Conservation (phyloP, 148 eudicot species). For the Vaccinium darrowii region DNA sequence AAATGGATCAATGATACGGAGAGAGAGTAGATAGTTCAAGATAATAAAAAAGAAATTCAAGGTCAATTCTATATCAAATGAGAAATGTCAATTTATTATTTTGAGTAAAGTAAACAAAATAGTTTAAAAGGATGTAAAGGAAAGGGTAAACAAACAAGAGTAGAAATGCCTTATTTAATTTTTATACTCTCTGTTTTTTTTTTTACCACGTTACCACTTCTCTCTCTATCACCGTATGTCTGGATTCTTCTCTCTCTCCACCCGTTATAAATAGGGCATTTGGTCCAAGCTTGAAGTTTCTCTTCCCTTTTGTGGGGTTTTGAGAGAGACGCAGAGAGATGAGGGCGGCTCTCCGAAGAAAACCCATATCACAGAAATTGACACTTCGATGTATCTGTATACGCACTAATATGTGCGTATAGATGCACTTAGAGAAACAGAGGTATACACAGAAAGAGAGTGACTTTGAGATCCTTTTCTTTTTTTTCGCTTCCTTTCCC, state of each 20-base stretch:
- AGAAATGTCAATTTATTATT: no score
- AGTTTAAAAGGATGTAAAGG: no score
- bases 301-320: constrained; percentile 29
- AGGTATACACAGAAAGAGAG: constrained; percentile 16
- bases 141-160: no score
- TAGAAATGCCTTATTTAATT: no score
- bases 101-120: no score
- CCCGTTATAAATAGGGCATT: constrained; percentile 25
- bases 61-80: no score
- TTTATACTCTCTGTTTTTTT: background rate
- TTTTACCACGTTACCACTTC: background rate
- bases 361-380: constrained; percentile 18
- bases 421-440: constrained; percentile 9
- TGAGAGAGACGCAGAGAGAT: constrained; percentile 8
- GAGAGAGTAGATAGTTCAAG: no score
- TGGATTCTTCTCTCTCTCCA: background rate
- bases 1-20: no score
- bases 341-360: constrained; percentile 14
- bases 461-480: background rate
- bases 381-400: constrained; percentile 21
- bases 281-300: background rate
- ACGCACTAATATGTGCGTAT: background rate
- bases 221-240: background rate
- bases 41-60: no score
- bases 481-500: background rate